Evolutionary conservation across 2,329 filamentous ascomycete genomes (phyloP), one percentile per base, ranked within the genome.

Genomic region (Cercospora zeina): DNA sequence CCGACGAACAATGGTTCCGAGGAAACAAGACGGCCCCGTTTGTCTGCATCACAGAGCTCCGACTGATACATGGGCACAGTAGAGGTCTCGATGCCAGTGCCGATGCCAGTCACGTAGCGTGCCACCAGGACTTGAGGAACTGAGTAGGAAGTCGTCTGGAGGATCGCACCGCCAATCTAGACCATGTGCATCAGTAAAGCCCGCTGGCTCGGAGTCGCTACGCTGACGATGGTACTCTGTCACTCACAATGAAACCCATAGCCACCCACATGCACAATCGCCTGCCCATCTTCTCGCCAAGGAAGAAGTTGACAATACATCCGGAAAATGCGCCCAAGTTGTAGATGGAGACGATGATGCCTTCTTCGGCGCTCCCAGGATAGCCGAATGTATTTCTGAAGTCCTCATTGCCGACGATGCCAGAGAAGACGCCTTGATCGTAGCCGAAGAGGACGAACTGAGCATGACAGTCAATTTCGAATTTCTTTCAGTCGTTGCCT

Each of bases 261-360:
- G 76, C 77, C 30, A 78, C 70, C 76, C 76, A 78, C 76, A 83
- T 76, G 77, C 77, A 19, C 59, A 78, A 80, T 62, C 80, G 80
- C 27, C 82, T 73, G 2, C 82, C 81, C 1, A 83, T 71, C 2
- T 66, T 70, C 45, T 84, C 81, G 19, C 82, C 82, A 27, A 80
- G 69, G 13, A 75, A 69, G 58, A 85, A 81, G n/a, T 80, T 77
- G 1, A 78, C 67, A 31, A 83, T 73, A 1, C 79, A 83, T 14
- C 85, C 85, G 47, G 86, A 73, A 71, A 87, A 86, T 69, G 84
- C 86, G 8, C 84, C 84, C 33, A 87, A 77, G 19, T 85, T 82
- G 70, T 86, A 85, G 59, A 85, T 81, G 1, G 71, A 74, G 1
- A 79, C 77, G 37, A 78, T 79, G 61, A 78, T 79, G 36, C 77